Base-by-base conservation (phyloP, 2,329 filamentous ascomycete genomes). In the Sporothrix inflata region DNA sequence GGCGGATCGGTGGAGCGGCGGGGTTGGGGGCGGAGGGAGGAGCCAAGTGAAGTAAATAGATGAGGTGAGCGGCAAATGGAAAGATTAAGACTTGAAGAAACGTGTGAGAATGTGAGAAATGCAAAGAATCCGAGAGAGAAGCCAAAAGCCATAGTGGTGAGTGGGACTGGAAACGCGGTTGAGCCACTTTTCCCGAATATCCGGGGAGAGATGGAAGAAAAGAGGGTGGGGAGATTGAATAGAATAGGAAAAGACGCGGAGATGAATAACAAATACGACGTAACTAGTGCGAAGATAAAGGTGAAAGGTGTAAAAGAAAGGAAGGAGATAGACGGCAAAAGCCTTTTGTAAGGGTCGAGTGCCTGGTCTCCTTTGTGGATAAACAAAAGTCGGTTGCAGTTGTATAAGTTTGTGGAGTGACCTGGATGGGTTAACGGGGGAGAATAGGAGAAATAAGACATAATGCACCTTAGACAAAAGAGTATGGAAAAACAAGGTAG, bases 131-230 rank as follows among this genome's bases (percentile, higher is more conserved):
- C 16, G 34, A 61, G 19, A 21, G 57, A 40, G 57, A 61, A 40
- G 57, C 57, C 57, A 40, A 61, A 30, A 61, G 30, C 57, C 30
- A 61, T 61, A 40, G 30, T 61, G 34, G 34, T 61, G 19, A 30
- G 53, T 21, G 30, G 30, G 19, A 21, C 34, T 11, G 12, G 19
- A 11, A 30, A 14, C 30, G 19, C 11, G 19, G 34, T 61, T 9
- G 34, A 40, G 57, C 57, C 57, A 61, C 19, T 61, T 40, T 38
- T 61, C 34, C 57, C 57, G 34, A 21, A 61, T 40, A 61, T 40
- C 34, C 34, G 57, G 57, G 34, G 57, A 61, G 8, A 40, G 8
- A 21, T 21, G 57, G 40, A 12, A 63, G 24, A 27, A 27, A 40
- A 27, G 60, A 27, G 38, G 45, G n/a, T 3, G 7, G 21, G 14